Evolutionary conservation across 768 basidiomycete species (phyloP).

Genomic region (Lentinula detonsa): DNA sequence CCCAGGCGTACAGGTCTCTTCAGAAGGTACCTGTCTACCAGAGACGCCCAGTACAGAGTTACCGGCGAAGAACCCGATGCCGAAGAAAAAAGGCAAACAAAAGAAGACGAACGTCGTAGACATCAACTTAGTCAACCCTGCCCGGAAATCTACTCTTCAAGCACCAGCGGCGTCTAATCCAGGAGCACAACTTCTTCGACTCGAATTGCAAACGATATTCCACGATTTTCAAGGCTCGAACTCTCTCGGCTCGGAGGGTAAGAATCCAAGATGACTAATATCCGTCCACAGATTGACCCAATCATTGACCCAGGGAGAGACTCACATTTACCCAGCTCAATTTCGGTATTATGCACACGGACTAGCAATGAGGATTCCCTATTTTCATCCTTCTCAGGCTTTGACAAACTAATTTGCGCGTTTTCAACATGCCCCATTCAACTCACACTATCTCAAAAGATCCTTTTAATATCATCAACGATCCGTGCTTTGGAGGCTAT

Average conservation of each 20-base stretch:
- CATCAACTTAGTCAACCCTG: background rate
- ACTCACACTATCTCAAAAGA: background rate
- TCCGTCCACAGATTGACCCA: background rate
- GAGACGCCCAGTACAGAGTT: background rate
- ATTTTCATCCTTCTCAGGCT: background rate
- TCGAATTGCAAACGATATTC: background rate
- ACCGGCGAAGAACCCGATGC: background rate
- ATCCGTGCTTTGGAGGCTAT: conserved; percentile 1
- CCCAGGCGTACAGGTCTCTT: background rate
- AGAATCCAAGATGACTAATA: background rate
- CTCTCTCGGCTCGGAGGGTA: background rate
- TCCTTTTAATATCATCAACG: conserved; percentile 1
- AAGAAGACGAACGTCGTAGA: background rate
- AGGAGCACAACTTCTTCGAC: background rate
- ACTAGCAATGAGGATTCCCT: background rate
- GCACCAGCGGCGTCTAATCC: too few relatives aligned
- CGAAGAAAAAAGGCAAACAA: background rate
- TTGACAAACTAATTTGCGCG: background rate
- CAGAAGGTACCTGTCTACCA: background rate
- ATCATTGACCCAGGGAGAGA: background rate
- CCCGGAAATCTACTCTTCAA: background rate
- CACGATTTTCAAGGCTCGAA: background rate
- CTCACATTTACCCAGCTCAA: background rate
- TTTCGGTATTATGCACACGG: background rate
- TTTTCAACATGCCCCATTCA: background rate